phyloP scores from a whole-genome alignment of 1,284 basidiomycete genomes.

The Ceratobasidium papillatum region DNA sequence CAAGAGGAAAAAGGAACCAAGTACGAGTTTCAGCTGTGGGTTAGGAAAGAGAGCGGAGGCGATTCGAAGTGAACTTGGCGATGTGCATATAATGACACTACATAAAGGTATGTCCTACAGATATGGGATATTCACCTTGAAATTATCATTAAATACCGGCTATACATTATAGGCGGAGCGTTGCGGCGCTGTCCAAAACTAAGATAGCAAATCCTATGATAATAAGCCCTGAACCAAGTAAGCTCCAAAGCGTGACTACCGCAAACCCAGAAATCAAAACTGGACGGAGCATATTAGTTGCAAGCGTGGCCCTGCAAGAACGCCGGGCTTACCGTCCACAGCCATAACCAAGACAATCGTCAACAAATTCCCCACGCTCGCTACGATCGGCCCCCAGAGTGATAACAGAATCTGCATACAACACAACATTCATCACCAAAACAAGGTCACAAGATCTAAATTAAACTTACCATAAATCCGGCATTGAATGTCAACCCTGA shows the following conservation, averaged over 20 bases:
- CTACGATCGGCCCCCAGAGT: constrained; percentile 84
- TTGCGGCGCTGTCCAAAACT: constrained; percentile 16
- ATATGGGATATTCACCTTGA: neutral
- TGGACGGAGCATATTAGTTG: constrained; percentile 55
- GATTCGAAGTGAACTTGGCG: neutral
- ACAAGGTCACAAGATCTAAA: constrained; percentile 39
- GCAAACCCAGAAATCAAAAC: constrained; percentile 21
- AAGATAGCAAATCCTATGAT: constrained; percentile 29
- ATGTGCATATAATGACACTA: neutral
- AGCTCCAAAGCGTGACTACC: constrained; percentile 26
- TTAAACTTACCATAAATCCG: constrained; percentile 44
- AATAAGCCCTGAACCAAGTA: constrained; percentile 25
- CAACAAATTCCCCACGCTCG: constrained; percentile 82
- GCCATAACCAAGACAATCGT: constrained; percentile 84
- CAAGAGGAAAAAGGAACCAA: constrained; percentile 82
- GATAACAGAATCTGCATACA: constrained; percentile 70
- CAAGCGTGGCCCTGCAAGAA: constrained; percentile 63
- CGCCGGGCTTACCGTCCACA: constrained; percentile 65
- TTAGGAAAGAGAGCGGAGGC: constrained; percentile 51
- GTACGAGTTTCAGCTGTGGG: constrained; percentile 96
- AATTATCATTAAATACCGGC: neutral
- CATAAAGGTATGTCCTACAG: neutral
- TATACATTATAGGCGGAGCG: constrained; percentile 2
- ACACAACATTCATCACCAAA: constrained; percentile 3
- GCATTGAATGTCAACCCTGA: constrained; percentile 43